Evolutionary conservation across 495 filamentous ascomycete species (phyloP).

Genomic region (Hyphodiscus hymeniophilus): DNA sequence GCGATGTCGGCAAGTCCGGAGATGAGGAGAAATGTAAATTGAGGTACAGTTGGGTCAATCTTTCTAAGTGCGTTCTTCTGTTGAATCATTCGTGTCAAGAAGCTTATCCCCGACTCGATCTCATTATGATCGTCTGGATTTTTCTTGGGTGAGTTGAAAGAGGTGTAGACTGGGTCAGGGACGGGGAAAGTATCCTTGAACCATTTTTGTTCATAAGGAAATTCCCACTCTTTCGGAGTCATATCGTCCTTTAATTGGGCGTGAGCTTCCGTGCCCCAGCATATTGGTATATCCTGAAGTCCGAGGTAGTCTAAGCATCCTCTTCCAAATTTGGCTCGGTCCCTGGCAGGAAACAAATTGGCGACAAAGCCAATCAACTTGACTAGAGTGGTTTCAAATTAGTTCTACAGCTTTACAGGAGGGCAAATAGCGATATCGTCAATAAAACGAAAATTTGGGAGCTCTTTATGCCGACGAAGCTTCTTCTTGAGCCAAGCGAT

Average conservation of each 20-base stretch:
- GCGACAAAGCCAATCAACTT: conserved; percentile 16
- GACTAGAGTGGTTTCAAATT: no score
- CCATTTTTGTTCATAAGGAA: not conserved
- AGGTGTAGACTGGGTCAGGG: not conserved
- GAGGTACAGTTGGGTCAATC: no score
- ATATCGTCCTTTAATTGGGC: not conserved
- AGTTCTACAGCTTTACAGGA: no score
- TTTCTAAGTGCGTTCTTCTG: not conserved
- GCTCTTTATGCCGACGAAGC: no score
- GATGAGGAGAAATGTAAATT: conserved; percentile 3
- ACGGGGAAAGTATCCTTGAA: not conserved
- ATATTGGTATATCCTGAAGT: conserved; percentile 12
- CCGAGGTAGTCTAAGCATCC: conserved; percentile 15
- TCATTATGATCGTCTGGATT: not conserved
- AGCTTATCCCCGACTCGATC: no score
- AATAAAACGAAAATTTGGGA: no score
- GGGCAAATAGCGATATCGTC: no score
- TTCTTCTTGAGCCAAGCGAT: no score
- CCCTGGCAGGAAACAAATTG: conserved; percentile 11
- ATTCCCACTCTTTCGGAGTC: conserved; percentile 6
- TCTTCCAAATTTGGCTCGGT: conserved; percentile 11
- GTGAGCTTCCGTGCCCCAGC: conserved; percentile 5
- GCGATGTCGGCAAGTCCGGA: conserved; percentile 14
- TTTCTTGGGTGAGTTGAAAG: no score
- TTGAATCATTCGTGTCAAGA: no score